These are phyloP conservation scores for Solanum chmielewskii DNA, from an alignment of 257 asterid genomes.

Conservation along the genomic window DNA sequence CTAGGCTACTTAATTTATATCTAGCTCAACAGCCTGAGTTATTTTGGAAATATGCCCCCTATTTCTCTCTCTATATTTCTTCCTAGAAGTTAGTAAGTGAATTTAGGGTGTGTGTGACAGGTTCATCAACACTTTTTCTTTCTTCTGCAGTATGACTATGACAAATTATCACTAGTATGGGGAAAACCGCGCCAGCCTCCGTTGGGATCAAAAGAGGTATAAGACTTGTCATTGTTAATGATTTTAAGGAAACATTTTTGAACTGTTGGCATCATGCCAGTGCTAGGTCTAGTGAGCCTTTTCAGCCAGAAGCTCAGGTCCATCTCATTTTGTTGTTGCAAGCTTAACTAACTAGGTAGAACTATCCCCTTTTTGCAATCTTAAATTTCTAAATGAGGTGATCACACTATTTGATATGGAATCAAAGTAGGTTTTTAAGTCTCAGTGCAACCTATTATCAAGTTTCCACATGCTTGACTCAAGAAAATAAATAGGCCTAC, in stretches of 20 bases:
- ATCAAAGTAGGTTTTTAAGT: background rate
- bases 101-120: background rate
- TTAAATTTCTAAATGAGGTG: background rate
- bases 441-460: background rate
- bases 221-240: background rate
- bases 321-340: background rate
- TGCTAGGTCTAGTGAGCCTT: background rate
- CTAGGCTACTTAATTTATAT: background rate
- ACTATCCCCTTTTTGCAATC: background rate
- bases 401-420: background rate
- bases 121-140: background rate
- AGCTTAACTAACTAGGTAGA: background rate
- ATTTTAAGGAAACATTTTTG: background rate
- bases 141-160: conserved; percentile 59
- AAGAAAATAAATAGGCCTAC: background rate
- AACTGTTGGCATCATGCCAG: background rate
- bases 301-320: background rate
- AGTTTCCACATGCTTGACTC: background rate
- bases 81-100: background rate
- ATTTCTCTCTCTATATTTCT: background rate
- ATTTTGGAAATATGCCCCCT: background rate
- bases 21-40: background rate
- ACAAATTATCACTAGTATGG: conserved; percentile 76
- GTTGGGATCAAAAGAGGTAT: conserved; percentile 73
- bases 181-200: conserved; percentile 99